Evolutionary conservation across 2,329 filamentous ascomycete genomes (phyloP), one percentile per base, ranked within the genome.

Genomic region (Daldinia sp.): DNA sequence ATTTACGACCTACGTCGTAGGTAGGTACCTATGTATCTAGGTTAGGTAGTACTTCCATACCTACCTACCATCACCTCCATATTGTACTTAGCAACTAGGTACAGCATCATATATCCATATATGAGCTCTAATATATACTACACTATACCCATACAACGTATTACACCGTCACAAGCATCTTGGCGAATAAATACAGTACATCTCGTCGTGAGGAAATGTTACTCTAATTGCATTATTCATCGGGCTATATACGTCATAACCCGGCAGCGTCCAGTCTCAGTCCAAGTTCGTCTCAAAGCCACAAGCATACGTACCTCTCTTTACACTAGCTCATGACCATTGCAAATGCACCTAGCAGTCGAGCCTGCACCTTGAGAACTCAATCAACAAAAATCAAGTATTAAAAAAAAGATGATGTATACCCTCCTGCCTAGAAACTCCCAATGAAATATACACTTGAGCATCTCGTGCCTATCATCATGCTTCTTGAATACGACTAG

Each of bases 361-460:
- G 50, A 66, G 50, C 52, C 58, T 61, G 57, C 68, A 68, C 69
- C 66, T 62, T 51, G 35, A 41, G 39, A 63, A 63, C 32, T 63
- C 49, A 35, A 61, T 68, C 61, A 64, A 68, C 59, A 63, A 68
- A 69, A 65, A 61, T 64, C 70, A 73, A 66, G 68, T 74, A 74
- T 73, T 72, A 76, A 75, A 75, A 71, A 71, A 72, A 64, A 71
- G 72, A 64, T 48, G 64, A 45, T 48, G 66, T 71, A 72, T 74
- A 65, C 70, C 72, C 51, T 70, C 70, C 70, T 66, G 19, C 63
- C 70, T 62, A 58, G 65, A 67, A 69, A 69, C 67, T 67, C 72
- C 71, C 58, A 65, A 71, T 68, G 64, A 71, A 72, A 72, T 72
- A 63, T 71, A 71, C 71, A 70, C 64, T 66, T 68, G 63, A 68